Evolutionary conservation across 805 yeast species (phyloP).

Genomic region (Pichia occidentalis): DNA sequence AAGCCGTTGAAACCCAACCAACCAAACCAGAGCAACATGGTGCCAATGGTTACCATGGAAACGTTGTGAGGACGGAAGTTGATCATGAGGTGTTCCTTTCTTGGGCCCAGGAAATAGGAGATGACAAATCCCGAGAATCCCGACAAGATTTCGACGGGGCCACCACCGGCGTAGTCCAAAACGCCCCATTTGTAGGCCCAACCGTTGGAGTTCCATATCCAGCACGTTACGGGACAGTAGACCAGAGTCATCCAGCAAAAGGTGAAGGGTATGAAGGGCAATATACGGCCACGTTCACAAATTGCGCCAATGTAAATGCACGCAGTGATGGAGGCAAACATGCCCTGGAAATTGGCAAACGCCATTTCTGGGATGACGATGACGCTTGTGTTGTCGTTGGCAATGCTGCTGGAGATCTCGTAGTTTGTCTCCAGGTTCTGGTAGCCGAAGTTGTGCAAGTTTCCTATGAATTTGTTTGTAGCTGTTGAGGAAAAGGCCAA

Average conservation of each 20-base stretch:
- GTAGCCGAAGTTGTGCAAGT: conserved; percentile 76
- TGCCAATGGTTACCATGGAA: conserved; percentile 83
- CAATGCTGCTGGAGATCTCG: not conserved
- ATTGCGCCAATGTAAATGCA: conserved; percentile 89
- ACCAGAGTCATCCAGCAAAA: conserved; percentile 89
- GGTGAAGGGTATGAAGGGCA: conserved; percentile 75
- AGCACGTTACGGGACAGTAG: conserved; percentile 89
- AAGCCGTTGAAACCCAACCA: conserved; percentile 97
- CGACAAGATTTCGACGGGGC: conserved; percentile 88
- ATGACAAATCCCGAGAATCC: conserved; percentile 89
- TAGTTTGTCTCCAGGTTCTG: conserved; percentile 51
- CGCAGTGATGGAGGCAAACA: conserved; percentile 86
- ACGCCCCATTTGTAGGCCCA: conserved; percentile 95
- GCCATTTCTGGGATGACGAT: conserved; percentile 68
- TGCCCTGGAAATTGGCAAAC: conserved; percentile 81
- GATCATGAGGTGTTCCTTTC: conserved; percentile 68
- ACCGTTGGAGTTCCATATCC: conserved; percentile 92
- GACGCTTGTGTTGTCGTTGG: conserved; percentile 15
- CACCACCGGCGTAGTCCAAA: conserved; percentile 96
- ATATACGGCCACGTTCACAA: conserved; percentile 86
- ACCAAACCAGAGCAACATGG: conserved; percentile 83
- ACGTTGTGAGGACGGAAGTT: conserved; percentile 95
- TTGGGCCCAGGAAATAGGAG: conserved; percentile 71
- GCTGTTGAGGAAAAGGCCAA: conserved; percentile 80
- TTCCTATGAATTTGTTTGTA: conserved; percentile 80